Conservation (phyloP, 805 yeast genomes). For the Wickerhamiella brachini region DNA sequence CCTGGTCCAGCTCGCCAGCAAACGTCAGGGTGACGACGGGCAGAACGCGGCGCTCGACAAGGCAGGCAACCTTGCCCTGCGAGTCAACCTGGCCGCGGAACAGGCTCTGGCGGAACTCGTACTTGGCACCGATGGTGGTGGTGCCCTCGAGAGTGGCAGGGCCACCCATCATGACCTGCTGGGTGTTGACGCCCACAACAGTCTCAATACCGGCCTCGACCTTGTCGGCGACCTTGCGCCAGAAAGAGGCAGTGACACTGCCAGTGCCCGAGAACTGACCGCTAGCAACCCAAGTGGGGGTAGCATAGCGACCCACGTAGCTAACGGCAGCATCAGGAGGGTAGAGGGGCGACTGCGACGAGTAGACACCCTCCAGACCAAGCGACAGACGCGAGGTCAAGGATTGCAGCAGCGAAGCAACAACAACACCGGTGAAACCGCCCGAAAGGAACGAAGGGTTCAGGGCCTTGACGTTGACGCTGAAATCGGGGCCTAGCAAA, state of each 20-base stretch:
- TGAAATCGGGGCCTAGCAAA: constrained; percentile 76
- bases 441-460: constrained; percentile 74
- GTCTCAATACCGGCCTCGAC: constrained; percentile 94
- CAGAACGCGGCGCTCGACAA: constrained; percentile 83
- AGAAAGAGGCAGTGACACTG: constrained; percentile 74
- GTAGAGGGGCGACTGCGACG: constrained; percentile 44
- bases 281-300: constrained; percentile 83
- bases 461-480: constrained; percentile 77
- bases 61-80: constrained; percentile 76
- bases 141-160: constrained; percentile 76
- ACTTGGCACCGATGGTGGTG: constrained; percentile 92
- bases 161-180: constrained; percentile 64
- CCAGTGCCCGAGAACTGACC: constrained; percentile 93
- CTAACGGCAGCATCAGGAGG: constrained; percentile 89
- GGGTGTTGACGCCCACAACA: constrained; percentile 32
- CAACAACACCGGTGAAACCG: constrained; percentile 79
- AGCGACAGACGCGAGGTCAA: constrained; percentile 70
- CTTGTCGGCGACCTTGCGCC: constrained; percentile 84
- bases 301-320: constrained; percentile 78
- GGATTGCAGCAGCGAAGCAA: constrained; percentile 81
- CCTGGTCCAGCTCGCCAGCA: constrained; percentile 87
- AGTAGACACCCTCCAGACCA: constrained; percentile 87
- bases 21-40: constrained; percentile 83
- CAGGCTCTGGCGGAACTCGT: constrained; percentile 91
- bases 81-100: constrained; percentile 93